A percentile compares a stretch with the other conserved stretches of the same genome.
phyloP scores from a whole-genome alignment of 2,329 filamentous ascomycete species.

The Scleromitrula shiraiana region DNA sequence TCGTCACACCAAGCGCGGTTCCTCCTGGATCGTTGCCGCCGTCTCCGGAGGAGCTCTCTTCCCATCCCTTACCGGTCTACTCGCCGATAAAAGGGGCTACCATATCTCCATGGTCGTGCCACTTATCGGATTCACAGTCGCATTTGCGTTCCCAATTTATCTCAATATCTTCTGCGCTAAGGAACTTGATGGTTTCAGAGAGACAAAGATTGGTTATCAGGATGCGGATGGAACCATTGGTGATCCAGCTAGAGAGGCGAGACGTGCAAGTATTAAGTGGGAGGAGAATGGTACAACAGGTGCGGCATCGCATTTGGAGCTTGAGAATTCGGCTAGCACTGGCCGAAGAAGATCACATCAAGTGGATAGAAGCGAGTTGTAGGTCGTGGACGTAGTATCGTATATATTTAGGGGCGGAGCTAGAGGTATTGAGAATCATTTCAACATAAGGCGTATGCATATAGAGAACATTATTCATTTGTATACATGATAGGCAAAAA shows the following conservation, averaged over 20 bases:
- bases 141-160: conserved; percentile 31
- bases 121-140: conserved; percentile 28
- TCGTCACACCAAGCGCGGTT: conserved; percentile 68
- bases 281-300: conserved; percentile 2
- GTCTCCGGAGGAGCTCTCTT: conserved; percentile 24
- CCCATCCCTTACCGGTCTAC: conserved; percentile 16
- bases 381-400: too few species aligned
- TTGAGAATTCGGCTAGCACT: neutral
- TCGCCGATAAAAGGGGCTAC: conserved; percentile 8
- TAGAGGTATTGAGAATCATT: too few species aligned
- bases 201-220: conserved; percentile 30
- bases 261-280: neutral
- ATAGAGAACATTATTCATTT: too few species aligned
- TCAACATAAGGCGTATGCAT: too few species aligned
- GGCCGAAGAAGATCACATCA: neutral
- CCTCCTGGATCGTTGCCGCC: conserved; percentile 59
- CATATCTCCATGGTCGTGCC: conserved; percentile 28
- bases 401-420: neutral
- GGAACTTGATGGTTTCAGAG: conserved; percentile 31
- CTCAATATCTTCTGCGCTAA: conserved; percentile 28
- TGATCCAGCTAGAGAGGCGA: neutral
- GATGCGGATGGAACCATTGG: conserved; percentile 7
- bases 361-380: neutral
- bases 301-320: neutral
- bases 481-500: too few species aligned